phyloP scores from a whole-genome alignment of 1,139 yeast genomes.

The Arxiozyma bovina region DNA sequence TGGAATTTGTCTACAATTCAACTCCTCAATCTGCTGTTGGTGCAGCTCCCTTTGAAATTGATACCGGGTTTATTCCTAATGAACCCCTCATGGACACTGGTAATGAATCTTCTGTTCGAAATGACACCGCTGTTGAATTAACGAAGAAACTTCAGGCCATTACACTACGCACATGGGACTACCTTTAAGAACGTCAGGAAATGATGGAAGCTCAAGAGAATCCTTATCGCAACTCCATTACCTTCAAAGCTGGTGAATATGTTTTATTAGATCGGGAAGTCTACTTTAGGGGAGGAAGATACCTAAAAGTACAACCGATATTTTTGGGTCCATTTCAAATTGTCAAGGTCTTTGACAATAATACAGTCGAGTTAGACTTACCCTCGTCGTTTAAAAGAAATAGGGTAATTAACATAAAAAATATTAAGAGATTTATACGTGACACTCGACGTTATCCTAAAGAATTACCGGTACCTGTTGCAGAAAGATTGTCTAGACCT shows the following conservation, averaged over 20 bases:
- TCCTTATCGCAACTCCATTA: constrained; percentile 77
- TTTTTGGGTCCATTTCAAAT: constrained; percentile 11
- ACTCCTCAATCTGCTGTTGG: constrained; percentile 2
- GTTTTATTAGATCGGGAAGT: constrained; percentile 31
- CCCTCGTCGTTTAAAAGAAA: constrained; percentile 4
- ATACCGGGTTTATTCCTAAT: constrained; percentile 11
- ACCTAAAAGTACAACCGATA: constrained; percentile 9
- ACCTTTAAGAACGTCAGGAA: constrained; percentile 3
- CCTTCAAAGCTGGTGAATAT: constrained; percentile 90
- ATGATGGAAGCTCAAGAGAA: constrained; percentile 6
- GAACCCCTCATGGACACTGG: constrained; percentile 3
- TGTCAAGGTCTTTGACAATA: constrained; percentile 6
- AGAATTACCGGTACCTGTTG: neutral
- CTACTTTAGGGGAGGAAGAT: constrained; percentile 8
- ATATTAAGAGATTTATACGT: neutral
- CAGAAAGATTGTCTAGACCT: neutral
- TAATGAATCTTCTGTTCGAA: neutral
- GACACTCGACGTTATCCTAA: neutral
- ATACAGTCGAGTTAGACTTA: constrained; percentile 11
- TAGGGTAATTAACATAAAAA: constrained; percentile 6
- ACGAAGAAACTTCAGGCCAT: neutral
- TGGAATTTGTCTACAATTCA: constrained; percentile 7
- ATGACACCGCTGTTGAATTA: neutral
- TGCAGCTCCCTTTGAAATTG: constrained; percentile 10
- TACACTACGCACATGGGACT: constrained; percentile 1